phyloP scores from a whole-genome alignment of 495 filamentous ascomycete genomes.

The Daldinia childiae region DNA sequence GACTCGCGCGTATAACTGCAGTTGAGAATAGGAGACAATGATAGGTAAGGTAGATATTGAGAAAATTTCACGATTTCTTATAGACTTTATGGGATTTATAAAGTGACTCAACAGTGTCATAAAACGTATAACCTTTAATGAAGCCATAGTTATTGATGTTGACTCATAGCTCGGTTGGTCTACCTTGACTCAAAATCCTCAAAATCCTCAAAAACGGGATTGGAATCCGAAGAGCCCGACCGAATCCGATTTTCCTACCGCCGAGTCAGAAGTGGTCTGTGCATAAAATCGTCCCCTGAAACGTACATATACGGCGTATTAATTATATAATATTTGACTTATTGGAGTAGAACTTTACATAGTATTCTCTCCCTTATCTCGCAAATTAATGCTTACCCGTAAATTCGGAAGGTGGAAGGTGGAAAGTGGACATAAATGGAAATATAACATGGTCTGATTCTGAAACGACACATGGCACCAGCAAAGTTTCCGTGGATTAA shows the following conservation, averaged over 20 bases:
- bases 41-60: neutral
- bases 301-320: neutral
- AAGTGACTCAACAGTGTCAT: neutral
- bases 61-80: neutral
- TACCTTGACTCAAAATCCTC: neutral
- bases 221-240: neutral
- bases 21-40: neutral
- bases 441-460: slow-evolving; percentile 1
- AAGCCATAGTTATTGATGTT: neutral
- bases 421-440: neutral
- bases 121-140: neutral
- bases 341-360: neutral
- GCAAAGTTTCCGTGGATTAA: neutral
- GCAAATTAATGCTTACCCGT: neutral
- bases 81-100: neutral
- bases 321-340: neutral
- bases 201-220: neutral
- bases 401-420: neutral
- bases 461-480: slow-evolving; percentile 9
- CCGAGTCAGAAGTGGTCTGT: slow-evolving; percentile 12
- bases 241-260: neutral
- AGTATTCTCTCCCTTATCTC: neutral
- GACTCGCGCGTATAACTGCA: neutral
- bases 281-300: neutral
- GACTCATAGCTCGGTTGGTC: neutral